Evolutionary conservation across 2,329 filamentous ascomycete species (phyloP).

Genomic region (Coleophoma crateriformis): DNA sequence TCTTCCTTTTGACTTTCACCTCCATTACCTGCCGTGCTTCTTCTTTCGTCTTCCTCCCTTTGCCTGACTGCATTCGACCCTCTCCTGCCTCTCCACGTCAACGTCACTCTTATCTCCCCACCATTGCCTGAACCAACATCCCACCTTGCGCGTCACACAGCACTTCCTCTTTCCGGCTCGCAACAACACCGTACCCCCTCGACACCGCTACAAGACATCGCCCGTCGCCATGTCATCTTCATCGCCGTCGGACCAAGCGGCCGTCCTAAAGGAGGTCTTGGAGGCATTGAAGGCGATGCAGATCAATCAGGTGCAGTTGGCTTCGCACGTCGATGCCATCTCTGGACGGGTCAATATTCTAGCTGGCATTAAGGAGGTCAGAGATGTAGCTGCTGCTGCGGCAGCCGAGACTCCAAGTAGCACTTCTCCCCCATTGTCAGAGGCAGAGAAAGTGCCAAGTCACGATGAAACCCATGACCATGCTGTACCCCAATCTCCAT

Average conservation of each 20-base stretch:
- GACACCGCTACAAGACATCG: too few relatives aligned
- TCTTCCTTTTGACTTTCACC: neutral
- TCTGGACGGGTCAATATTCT: conserved; percentile 56
- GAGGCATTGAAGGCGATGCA: conserved; percentile 48
- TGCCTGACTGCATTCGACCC: too few relatives aligned
- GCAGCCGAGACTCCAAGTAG: conserved; percentile 4
- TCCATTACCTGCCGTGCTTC: too few relatives aligned
- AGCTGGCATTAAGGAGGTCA: conserved; percentile 50
- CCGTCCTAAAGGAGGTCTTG: conserved; percentile 48
- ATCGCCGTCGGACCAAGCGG: conserved; percentile 20
- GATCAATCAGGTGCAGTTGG: conserved; percentile 47
- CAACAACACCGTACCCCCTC: neutral
- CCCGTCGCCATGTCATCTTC: conserved; percentile 3
- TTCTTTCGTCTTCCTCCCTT: too few relatives aligned
- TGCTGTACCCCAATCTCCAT: conserved; percentile 23
- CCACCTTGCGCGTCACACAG: too few relatives aligned
- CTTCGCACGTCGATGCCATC: conserved; percentile 52
- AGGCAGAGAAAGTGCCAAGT: conserved; percentile 5
- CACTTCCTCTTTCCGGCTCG: too few relatives aligned
- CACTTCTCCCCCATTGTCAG: neutral
- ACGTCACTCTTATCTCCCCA: too few relatives aligned
- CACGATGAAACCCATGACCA: conserved; percentile 15
- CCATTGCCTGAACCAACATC: too few relatives aligned
- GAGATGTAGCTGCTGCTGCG: conserved; percentile 36
- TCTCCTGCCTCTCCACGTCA: too few relatives aligned